Conservation (phyloP, 2,329 filamentous ascomycete species). For the Knoxdaviesia capensis region DNA sequence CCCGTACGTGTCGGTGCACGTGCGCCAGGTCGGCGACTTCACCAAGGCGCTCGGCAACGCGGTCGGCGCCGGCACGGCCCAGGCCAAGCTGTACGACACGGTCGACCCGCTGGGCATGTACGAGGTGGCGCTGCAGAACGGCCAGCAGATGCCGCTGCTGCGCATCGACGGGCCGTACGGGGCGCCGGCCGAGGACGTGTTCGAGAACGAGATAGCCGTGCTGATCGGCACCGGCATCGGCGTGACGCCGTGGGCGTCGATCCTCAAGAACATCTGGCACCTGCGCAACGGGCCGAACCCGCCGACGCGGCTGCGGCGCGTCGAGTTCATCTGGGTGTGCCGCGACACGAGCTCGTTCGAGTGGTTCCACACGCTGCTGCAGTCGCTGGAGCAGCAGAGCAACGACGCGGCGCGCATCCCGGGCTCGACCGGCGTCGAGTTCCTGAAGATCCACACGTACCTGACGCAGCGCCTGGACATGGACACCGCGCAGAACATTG, state of each 20-base stretch:
- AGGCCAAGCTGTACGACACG: conserved; percentile 55
- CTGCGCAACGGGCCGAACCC: conserved; percentile 62
- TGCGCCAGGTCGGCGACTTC: conserved; percentile 79
- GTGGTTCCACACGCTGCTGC: conserved; percentile 78
- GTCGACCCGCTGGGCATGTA: conserved; percentile 77
- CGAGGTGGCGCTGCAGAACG: conserved; percentile 69
- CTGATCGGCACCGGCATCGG: conserved; percentile 60
- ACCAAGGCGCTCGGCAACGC: conserved; percentile 63
- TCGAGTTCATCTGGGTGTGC: conserved; percentile 90
- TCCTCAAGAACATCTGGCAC: conserved; percentile 84
- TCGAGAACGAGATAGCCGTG: conserved; percentile 64
- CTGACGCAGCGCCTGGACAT: conserved; percentile 68
- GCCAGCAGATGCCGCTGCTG: conserved; percentile 61
- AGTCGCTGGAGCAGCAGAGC: conserved; percentile 61
- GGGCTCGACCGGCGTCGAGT: conserved; percentile 42
- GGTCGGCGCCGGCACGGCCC: conserved; percentile 58
- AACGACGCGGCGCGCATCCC: conserved; percentile 35
- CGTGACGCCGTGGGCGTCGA: conserved; percentile 57
- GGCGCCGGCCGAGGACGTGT: conserved; percentile 82
- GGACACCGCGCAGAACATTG: conserved; percentile 74
- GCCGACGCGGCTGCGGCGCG: conserved; percentile 58
- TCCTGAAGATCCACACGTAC: conserved; percentile 80
- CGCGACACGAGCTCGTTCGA: conserved; percentile 76
- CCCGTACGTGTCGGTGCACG: conserved; percentile 68
- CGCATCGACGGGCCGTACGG: conserved; percentile 79